These are phyloP conservation scores for Malbranchea zuffiana DNA, from an alignment of 2,329 filamentous ascomycete species.

Conservation along the genomic window DNA sequence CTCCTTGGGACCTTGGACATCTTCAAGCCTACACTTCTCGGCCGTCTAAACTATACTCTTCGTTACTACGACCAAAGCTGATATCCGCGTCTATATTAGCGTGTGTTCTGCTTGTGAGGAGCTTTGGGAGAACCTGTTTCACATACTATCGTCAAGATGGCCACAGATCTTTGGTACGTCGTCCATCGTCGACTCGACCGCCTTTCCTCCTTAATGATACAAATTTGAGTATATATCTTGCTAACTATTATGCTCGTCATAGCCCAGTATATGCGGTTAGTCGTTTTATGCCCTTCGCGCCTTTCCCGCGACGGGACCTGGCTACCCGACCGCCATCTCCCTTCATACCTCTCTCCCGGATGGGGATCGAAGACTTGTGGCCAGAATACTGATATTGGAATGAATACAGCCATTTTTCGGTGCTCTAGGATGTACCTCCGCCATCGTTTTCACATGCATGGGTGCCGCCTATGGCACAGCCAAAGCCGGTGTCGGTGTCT, in stretches of 20 bases:
- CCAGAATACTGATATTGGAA: slow-evolving; percentile 9
- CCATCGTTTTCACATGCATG: slow-evolving; percentile 93
- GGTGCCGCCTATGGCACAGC: slow-evolving; percentile 97
- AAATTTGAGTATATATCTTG: too few species aligned
- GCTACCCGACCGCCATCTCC: too few species aligned
- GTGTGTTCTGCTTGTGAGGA: too few species aligned
- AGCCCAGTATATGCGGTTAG: slow-evolving; percentile 99
- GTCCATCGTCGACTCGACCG: slow-evolving; percentile 26
- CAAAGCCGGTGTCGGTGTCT: slow-evolving; percentile 98
- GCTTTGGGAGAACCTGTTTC: too few species aligned
- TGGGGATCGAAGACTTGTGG: neutral
- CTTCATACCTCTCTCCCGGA: neutral
- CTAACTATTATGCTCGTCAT: slow-evolving; percentile 17
- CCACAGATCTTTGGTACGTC: slow-evolving; percentile 72
- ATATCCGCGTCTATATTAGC: too few species aligned
- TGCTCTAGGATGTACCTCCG: slow-evolving; percentile 89
- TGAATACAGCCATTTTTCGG: slow-evolving; percentile 71
- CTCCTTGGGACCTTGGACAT: too few species aligned
- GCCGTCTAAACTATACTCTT: too few species aligned
- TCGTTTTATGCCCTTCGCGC: slow-evolving; percentile 27
- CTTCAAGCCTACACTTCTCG: too few species aligned
- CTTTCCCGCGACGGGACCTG: too few species aligned
- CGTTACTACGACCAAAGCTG: too few species aligned
- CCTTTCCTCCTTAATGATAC: too few species aligned
- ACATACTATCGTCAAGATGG: too few species aligned